These are phyloP conservation scores for Clathrus columnatus DNA, from an alignment of 768 basidiomycete genomes.

Conservation along the genomic window DNA sequence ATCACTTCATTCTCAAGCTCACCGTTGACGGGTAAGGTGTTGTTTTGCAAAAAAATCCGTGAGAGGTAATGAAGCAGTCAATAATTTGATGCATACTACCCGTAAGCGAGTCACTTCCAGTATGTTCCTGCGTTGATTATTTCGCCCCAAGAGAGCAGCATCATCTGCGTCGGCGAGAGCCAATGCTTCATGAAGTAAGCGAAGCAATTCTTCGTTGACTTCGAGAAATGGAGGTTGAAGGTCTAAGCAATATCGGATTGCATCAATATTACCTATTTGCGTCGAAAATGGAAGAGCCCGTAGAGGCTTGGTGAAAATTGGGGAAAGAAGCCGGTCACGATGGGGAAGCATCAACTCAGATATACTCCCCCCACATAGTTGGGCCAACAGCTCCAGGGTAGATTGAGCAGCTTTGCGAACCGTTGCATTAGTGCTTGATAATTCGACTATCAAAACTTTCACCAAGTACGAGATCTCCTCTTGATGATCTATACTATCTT, in stretches of 20 bases:
- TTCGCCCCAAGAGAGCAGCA: constrained; percentile 63
- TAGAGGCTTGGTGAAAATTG: constrained; percentile 94
- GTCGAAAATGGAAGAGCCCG: constrained; percentile 89
- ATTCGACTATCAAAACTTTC: constrained; percentile 80
- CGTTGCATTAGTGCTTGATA: constrained; percentile 76
- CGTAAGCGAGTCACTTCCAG: constrained; percentile 83
- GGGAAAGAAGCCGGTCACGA: constrained; percentile 78
- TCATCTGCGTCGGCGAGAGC: constrained; percentile 96
- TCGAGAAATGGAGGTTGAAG: constrained; percentile 86
- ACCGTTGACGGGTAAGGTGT: constrained; percentile 79
- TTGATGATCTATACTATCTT: constrained; percentile 33
- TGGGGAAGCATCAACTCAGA: constrained; percentile 76
- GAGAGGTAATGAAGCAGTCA: constrained; percentile 91
- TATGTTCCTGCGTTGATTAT: constrained; percentile 65
- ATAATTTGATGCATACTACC: constrained; percentile 85
- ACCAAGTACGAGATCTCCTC: constrained; percentile 60
- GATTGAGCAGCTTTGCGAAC: constrained; percentile 80
- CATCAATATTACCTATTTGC: constrained; percentile 97
- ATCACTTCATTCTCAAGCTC: constrained; percentile 14
- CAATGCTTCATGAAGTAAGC: constrained; percentile 86
- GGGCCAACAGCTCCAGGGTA: constrained; percentile 70
- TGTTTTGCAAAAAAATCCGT: constrained; percentile 90
- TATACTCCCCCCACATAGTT: constrained; percentile 60
- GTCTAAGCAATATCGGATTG: constrained; percentile 87
- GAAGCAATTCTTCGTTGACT: constrained; percentile 83